phyloP scores from a whole-genome alignment of 2,329 filamentous ascomycete genomes.

The Fusarium nanum region DNA sequence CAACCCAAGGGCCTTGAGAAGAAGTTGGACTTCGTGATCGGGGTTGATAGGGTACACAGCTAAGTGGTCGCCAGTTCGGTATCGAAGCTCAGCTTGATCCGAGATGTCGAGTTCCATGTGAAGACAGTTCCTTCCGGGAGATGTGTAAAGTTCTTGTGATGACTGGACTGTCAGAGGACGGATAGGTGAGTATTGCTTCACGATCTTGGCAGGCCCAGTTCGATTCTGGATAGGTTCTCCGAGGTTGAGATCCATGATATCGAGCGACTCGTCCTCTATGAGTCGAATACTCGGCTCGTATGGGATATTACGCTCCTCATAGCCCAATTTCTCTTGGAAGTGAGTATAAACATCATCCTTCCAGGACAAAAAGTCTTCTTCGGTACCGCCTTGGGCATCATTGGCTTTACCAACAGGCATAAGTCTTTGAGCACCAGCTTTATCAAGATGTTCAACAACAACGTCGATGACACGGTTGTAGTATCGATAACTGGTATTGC shows the following conservation, averaged over 20 bases:
- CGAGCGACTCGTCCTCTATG: conserved; percentile 41
- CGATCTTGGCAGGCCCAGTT: conserved; percentile 33
- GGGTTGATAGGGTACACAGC: conserved; percentile 56
- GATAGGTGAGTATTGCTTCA: conserved; percentile 41
- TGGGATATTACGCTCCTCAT: conserved; percentile 38
- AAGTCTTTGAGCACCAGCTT: conserved; percentile 46
- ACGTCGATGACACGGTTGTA: conserved; percentile 53
- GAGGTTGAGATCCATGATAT: conserved; percentile 40
- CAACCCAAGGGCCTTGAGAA: conserved; percentile 48
- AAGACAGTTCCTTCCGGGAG: conserved; percentile 46
- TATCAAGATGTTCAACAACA: conserved; percentile 41
- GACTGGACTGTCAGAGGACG: conserved; percentile 24
- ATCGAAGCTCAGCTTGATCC: conserved; percentile 46
- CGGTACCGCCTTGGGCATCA: conserved; percentile 48
- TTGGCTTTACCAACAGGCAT: conserved; percentile 49
- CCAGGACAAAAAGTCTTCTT: conserved; percentile 54
- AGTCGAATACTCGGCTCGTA: conserved; percentile 39
- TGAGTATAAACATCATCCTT: conserved; percentile 47
- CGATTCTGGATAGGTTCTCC: conserved; percentile 39
- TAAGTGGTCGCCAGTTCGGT: conserved; percentile 56
- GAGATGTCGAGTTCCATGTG: conserved; percentile 54
- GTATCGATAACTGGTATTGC: conserved; percentile 54
- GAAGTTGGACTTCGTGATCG: conserved; percentile 48
- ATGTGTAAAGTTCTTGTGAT: conserved; percentile 37
- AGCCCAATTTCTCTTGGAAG: conserved; percentile 35